These are phyloP conservation scores for Boletus coccyginus DNA, from an alignment of 768 basidiomycete species.

Conservation along the genomic window DNA sequence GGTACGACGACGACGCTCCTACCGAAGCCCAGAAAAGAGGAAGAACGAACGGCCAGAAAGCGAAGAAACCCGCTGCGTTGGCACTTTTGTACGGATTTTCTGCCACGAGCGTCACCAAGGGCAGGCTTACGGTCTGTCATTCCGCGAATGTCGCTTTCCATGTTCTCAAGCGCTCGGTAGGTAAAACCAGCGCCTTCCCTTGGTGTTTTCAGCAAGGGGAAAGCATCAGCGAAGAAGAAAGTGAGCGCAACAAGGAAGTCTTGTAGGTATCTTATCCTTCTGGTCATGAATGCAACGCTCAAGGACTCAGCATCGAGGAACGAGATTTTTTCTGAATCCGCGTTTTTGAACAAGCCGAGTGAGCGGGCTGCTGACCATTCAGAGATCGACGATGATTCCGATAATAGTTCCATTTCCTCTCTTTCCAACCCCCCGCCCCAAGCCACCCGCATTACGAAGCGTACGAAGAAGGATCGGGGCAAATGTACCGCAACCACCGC, in stretches of 20 bases:
- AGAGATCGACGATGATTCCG: constrained; percentile 2
- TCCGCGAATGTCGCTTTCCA: neutral
- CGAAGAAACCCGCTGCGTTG: constrained; percentile 28
- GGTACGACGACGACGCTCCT: constrained; percentile 6
- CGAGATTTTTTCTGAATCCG: constrained; percentile 44
- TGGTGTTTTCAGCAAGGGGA: constrained; percentile 39
- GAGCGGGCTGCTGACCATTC: constrained; percentile 8
- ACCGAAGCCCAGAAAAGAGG: constrained; percentile 6
- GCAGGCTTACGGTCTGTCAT: constrained; percentile 34
- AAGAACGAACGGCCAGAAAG: constrained; percentile 16
- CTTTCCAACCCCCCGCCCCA: constrained; percentile 14
- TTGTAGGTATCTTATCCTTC: constrained; percentile 10
- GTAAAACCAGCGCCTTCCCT: constrained; percentile 27
- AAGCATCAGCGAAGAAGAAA: constrained; percentile 30
- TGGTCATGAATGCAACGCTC: neutral
- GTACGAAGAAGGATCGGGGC: neutral
- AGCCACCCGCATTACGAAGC: constrained; percentile 1
- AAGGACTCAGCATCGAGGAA: constrained; percentile 12
- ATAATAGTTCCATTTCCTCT: constrained; percentile 14
- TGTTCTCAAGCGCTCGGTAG: constrained; percentile 17
- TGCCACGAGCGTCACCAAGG: constrained; percentile 36
- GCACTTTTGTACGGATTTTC: constrained; percentile 38
- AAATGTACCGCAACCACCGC: neutral
- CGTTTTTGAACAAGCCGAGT: constrained; percentile 39
- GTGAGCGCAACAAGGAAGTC: constrained; percentile 5